A percentile compares a stretch with the other conserved stretches of the same genome.
phyloP scores from a whole-genome alignment of 2,329 filamentous ascomycete genomes.

The Gnomoniopsis smithogilvyi region DNA sequence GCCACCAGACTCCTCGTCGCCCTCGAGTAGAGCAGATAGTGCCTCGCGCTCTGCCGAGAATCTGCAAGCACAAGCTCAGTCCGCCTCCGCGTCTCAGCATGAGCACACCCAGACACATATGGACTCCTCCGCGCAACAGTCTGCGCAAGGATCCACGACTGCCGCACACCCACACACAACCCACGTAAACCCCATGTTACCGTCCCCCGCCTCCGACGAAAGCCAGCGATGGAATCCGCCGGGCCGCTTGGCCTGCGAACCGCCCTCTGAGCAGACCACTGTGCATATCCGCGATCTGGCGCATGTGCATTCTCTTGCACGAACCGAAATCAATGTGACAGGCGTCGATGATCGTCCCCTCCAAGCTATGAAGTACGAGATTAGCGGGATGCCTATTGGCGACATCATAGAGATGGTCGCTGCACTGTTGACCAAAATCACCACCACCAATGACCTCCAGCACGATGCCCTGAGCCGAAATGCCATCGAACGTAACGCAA shows the following conservation, averaged over 20 bases:
- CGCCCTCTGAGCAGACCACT: slow-evolving; percentile 42
- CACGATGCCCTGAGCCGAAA: slow-evolving; percentile 85
- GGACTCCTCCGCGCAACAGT: slow-evolving; percentile 18
- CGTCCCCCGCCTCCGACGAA: slow-evolving; percentile 34
- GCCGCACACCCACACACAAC: slow-evolving; percentile 25
- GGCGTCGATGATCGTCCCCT: slow-evolving; percentile 48
- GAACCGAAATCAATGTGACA: slow-evolving; percentile 67
- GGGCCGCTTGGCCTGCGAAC: slow-evolving; percentile 23
- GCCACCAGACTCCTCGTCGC: slow-evolving; percentile 52
- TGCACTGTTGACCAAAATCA: slow-evolving; percentile 93
- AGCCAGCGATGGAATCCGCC: slow-evolving; percentile 23
- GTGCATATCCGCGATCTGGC: slow-evolving; percentile 85
- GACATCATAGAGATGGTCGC: slow-evolving; percentile 99
- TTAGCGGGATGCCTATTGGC: slow-evolving; percentile 93
- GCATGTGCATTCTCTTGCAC: slow-evolving; percentile 86
- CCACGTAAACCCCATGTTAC: slow-evolving; percentile 27
- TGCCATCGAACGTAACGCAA: slow-evolving; percentile 70
- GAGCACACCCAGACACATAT: slow-evolving; percentile 22
- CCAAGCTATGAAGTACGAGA: slow-evolving; percentile 75
- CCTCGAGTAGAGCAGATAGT: slow-evolving; percentile 32
- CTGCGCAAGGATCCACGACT: slow-evolving; percentile 21
- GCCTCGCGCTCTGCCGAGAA: slow-evolving; percentile 9
- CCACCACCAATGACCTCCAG: slow-evolving; percentile 90
- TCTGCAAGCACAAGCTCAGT: slow-evolving; percentile 19
- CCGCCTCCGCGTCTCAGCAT: slow-evolving; percentile 22